phyloP scores from a whole-genome alignment of 2,329 filamentous ascomycete genomes.

The Rutstroemia sp. region DNA sequence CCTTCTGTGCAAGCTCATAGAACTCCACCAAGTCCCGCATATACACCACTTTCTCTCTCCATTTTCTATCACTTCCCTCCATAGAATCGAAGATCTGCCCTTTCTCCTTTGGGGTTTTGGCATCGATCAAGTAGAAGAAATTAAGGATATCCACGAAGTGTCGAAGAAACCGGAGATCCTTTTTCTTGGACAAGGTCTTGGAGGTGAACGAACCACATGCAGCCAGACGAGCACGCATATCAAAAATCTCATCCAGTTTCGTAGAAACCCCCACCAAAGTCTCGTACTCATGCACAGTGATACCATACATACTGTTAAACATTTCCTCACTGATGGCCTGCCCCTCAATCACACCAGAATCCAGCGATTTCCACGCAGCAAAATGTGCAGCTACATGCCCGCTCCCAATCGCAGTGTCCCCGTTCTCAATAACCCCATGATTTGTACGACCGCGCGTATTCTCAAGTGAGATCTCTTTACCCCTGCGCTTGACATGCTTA shows the following conservation, averaged over 20 bases:
- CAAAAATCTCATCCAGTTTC: neutral
- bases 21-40: too few species aligned
- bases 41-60: too few species aligned
- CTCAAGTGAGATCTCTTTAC: neutral
- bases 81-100: too few species aligned
- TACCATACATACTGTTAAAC: neutral
- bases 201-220: neutral
- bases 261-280: neutral
- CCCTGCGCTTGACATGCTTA: neutral
- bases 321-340: neutral
- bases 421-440: neutral
- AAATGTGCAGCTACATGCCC: constrained; percentile 1
- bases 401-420: neutral
- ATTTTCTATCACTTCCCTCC: too few species aligned
- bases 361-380: neutral
- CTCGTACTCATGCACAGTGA: neutral
- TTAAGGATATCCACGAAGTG: neutral
- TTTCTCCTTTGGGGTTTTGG: too few species aligned
- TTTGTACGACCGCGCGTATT: neutral
- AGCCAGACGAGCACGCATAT: neutral
- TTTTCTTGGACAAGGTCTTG: neutral
- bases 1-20: too few species aligned
- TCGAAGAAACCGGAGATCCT: neutral
- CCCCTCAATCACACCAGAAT: neutral
- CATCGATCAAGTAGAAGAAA: neutral